Percentiles rank a stretch among this genome's conserved stretches.
Conservation (phyloP, 768 basidiomycete genomes). For the Crucibulum laeve region DNA sequence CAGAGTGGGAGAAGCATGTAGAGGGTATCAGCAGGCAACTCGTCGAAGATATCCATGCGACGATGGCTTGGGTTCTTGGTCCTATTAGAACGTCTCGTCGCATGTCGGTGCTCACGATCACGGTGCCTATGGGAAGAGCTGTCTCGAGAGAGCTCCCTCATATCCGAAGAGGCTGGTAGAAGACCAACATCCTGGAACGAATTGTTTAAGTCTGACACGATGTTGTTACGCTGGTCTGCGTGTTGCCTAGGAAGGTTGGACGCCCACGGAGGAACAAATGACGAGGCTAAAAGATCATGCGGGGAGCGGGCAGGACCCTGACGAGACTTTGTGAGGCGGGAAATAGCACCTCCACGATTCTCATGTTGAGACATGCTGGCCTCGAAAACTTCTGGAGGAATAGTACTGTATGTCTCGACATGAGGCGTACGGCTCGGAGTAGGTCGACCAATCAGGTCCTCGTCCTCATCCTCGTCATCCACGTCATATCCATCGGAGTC, state of each 20-base stretch:
- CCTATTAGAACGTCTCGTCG: constrained; percentile 3
- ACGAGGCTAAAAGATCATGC: constrained; percentile 10
- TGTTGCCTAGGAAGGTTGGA: constrained; percentile 57
- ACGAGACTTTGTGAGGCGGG: constrained; percentile 16
- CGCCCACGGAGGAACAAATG: constrained; percentile 55
- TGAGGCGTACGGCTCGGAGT: constrained; percentile 51
- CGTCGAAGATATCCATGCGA: constrained; percentile 46
- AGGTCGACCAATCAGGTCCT: constrained; percentile 22
- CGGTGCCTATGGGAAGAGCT: not conserved
- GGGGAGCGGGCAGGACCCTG: constrained; percentile 13
- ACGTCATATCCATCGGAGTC: constrained; percentile 18
- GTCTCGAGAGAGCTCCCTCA: constrained; percentile 15
- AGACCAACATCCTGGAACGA: constrained; percentile 82
- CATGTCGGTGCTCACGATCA: constrained; percentile 2
- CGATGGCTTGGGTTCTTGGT: constrained; percentile 9
- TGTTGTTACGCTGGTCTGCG: constrained; percentile 64
- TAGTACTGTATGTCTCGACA: constrained; percentile 55
- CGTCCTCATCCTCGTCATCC: constrained; percentile 29
- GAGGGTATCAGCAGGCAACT: constrained; percentile 63
- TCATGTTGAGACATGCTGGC: constrained; percentile 30
- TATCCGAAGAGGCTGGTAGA: constrained; percentile 48
- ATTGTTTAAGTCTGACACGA: constrained; percentile 64
- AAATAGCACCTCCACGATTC: constrained; percentile 18
- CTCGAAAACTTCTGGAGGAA: constrained; percentile 52
- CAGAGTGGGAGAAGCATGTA: constrained; percentile 87